Conservation (phyloP, 345 rosid genomes). For the Citrus sp. region DNA sequence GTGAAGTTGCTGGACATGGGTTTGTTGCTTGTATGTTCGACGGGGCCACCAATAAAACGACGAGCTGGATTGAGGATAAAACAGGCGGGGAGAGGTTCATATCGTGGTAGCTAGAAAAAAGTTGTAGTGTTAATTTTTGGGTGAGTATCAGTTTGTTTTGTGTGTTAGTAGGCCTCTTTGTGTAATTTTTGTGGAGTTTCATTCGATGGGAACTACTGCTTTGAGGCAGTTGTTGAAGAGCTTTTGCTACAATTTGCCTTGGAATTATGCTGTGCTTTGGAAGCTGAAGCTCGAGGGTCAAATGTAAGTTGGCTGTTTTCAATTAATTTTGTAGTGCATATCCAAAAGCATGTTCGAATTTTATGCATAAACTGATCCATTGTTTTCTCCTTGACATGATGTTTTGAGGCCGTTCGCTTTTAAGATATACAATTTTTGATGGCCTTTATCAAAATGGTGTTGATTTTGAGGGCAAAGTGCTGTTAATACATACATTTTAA, state of each 20-base stretch:
- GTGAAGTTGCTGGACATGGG: slow-evolving; percentile 31
- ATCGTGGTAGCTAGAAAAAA: slow-evolving; percentile 48
- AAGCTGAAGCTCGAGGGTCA: slow-evolving; percentile 41
- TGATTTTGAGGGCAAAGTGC: not conserved
- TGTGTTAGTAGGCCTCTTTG: slow-evolving; percentile 15
- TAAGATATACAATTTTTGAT: not conserved
- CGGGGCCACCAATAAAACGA: slow-evolving; percentile 48
- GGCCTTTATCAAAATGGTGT: not conserved
- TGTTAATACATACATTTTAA: not conserved
- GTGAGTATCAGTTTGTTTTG: not conserved
- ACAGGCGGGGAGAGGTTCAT: slow-evolving; percentile 64
- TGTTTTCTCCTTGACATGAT: not conserved
- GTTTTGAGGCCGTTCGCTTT: not conserved
- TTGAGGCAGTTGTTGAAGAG: slow-evolving; percentile 45
- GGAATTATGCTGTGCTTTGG: slow-evolving; percentile 68
- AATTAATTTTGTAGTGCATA: not conserved
- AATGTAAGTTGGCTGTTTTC: slow-evolving; percentile 32
- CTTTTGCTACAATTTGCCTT: slow-evolving; percentile 38
- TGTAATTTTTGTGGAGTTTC: slow-evolving; percentile 15
- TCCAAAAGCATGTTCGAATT: not conserved
- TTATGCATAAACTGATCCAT: not conserved
- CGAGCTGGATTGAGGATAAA: slow-evolving; percentile 48
- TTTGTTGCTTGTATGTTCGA: slow-evolving; percentile 28
- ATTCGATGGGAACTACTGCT: slow-evolving; percentile 44
- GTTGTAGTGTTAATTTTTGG: slow-evolving; percentile 9